phyloP scores from a whole-genome alignment of 768 basidiomycete species.

The Termitomyces sp. region DNA sequence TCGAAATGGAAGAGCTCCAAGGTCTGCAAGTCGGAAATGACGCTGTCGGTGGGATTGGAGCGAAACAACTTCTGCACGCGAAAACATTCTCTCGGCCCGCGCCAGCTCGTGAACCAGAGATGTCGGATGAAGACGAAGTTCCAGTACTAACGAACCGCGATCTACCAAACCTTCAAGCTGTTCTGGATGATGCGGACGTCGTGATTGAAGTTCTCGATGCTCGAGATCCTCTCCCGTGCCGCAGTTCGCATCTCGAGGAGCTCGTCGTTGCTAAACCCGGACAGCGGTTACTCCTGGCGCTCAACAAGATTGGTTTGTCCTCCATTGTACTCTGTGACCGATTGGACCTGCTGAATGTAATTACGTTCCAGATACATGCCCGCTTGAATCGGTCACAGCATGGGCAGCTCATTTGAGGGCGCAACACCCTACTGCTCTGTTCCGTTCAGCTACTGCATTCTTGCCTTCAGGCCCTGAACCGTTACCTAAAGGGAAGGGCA shows the following conservation, averaged over 20 bases:
- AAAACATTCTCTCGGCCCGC: slow-evolving; percentile 29
- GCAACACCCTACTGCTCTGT: slow-evolving; percentile 62
- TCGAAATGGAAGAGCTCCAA: slow-evolving; percentile 23
- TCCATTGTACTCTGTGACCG: slow-evolving; percentile 1
- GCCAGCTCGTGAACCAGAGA: slow-evolving; percentile 25
- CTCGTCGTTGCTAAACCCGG: slow-evolving; percentile 37
- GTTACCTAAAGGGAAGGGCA: slow-evolving; percentile 32
- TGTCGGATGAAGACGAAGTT: slow-evolving; percentile 47
- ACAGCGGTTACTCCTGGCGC: slow-evolving; percentile 57
- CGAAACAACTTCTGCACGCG: slow-evolving; percentile 32
- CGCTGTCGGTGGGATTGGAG: slow-evolving; percentile 43
- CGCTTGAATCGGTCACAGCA: slow-evolving; percentile 66
- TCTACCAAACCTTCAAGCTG: slow-evolving; percentile 58
- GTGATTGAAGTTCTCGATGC: slow-evolving; percentile 81
- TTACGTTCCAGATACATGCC: slow-evolving; percentile 60
- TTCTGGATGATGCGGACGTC: slow-evolving; percentile 75
- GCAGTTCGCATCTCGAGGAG: slow-evolving; percentile 63
- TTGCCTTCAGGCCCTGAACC: slow-evolving; percentile 36
- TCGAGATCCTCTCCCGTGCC: slow-evolving; percentile 72
- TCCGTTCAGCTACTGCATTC: slow-evolving; percentile 70
- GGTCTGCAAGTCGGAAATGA: slow-evolving; percentile 49
- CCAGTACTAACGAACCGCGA: slow-evolving; percentile 64
- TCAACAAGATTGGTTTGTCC: slow-evolving; percentile 86
- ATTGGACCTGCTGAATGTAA: not conserved
- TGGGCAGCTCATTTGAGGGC: slow-evolving; percentile 67